These are phyloP conservation scores for Rhynchospora breviuscula DNA, from an alignment of 176 grass and related monocot species.

Conservation along the genomic window DNA sequence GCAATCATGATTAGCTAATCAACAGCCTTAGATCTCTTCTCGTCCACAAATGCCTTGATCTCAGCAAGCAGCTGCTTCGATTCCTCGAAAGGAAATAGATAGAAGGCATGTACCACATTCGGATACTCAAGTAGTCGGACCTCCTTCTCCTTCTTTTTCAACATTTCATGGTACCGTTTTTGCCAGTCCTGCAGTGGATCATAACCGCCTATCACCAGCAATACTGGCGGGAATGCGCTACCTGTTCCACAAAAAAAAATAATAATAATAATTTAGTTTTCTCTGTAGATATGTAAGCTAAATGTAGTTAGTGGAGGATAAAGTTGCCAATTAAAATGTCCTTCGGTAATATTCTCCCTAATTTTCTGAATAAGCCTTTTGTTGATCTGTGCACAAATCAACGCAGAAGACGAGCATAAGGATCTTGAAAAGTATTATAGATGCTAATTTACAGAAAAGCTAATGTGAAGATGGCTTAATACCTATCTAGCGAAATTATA, in stretches of 20 bases:
- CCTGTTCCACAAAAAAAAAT: neutral
- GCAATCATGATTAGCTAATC: neutral
- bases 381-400: neutral
- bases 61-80: conserved; percentile 8
- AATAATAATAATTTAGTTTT: neutral
- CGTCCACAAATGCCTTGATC: neutral
- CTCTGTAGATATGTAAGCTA: neutral
- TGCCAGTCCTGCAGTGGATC: conserved; percentile 28
- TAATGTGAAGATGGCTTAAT: neutral
- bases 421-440: neutral
- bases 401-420: neutral
- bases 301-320: neutral
- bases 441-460: neutral
- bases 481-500: neutral
- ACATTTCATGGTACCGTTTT: conserved; percentile 11
- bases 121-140: conserved; percentile 14
- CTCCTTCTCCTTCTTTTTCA: conserved; percentile 27
- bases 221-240: neutral
- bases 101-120: conserved; percentile 13
- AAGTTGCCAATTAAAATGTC: too few relatives aligned
- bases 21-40: neutral
- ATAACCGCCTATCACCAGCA: conserved; percentile 19
- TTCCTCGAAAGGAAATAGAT: conserved; percentile 12
- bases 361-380: neutral
- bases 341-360: neutral